Evolutionary conservation across 1,284 basidiomycete genomes (phyloP).

Genomic region (Tilletia walkeri): DNA sequence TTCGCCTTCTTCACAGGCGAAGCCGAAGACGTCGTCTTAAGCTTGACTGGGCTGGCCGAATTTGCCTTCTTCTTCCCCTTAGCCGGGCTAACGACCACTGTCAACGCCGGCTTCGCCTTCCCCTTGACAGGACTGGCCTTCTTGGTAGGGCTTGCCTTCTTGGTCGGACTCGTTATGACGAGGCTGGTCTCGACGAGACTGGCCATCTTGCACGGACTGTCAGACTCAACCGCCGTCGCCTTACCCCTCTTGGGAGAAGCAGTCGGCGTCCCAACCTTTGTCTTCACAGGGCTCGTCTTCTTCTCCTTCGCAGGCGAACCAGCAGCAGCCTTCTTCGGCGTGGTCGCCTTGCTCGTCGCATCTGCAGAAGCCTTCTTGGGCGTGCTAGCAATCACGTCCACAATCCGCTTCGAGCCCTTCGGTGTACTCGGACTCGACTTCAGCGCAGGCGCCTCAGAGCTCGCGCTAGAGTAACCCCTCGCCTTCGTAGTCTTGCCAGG

Average conservation of each 20-base stretch:
- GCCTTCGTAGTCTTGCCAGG: background rate
- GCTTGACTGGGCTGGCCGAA: background rate
- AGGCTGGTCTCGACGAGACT: no score
- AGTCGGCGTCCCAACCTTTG: background rate
- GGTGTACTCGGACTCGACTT: background rate
- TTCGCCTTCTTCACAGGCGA: constrained; percentile 1
- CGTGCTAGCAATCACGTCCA: background rate
- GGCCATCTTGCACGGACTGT: no score
- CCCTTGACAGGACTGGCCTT: background rate
- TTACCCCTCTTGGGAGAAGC: background rate
- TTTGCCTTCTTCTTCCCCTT: background rate
- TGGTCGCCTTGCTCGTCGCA: background rate
- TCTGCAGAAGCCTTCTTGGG: background rate
- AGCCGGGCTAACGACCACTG: background rate
- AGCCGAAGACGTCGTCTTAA: background rate
- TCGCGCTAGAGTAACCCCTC: background rate
- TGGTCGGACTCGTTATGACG: background rate
- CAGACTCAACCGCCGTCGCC: background rate
- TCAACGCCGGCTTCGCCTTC: background rate
- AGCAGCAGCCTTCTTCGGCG: background rate
- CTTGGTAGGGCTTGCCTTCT: background rate
- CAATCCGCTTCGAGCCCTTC: background rate
- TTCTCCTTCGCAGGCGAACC: background rate
- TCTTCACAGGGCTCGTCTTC: background rate
- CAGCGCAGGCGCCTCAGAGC: no score